phyloP scores from a whole-genome alignment of 2,329 filamentous ascomycete genomes.

The Fusarium buxicola region DNA sequence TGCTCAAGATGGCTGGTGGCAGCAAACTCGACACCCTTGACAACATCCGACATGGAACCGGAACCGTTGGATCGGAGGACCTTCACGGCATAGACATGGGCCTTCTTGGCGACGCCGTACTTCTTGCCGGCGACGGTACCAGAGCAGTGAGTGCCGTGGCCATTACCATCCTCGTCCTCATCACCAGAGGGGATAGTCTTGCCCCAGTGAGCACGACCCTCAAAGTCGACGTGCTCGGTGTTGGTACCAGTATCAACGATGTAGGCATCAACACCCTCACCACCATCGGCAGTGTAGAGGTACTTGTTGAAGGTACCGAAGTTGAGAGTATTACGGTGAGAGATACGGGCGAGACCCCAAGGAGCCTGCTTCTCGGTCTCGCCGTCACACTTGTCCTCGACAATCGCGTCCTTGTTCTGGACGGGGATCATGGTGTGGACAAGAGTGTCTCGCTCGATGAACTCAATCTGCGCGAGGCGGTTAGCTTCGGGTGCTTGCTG shows the following conservation, averaged over 20 bases:
- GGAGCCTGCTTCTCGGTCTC: constrained; percentile 90
- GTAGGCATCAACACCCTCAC: constrained; percentile 98
- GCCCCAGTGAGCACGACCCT: constrained; percentile 94
- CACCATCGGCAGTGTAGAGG: constrained; percentile 87
- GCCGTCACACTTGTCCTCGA: constrained; percentile 59
- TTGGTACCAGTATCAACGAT: constrained; percentile 99
- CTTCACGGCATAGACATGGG: constrained; percentile 96
- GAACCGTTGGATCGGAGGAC: constrained; percentile 97
- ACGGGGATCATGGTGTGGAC: constrained; percentile 80
- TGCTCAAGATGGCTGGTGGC: constrained; percentile 82
- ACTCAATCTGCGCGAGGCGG: constrained; percentile 77
- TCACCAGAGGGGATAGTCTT: constrained; percentile 92
- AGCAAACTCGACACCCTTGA: constrained; percentile 97
- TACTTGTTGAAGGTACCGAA: constrained; percentile 99
- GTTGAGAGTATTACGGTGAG: constrained; percentile 86
- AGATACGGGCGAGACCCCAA: constrained; percentile 99
- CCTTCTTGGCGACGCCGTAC: constrained; percentile 99
- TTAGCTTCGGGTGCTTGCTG: constrained; percentile 29
- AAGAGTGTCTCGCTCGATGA: constrained; percentile 93
- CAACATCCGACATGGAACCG: constrained; percentile 97
- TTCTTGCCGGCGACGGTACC: constrained; percentile 98
- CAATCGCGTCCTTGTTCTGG: constrained; percentile 52
- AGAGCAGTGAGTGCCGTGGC: constrained; percentile 99
- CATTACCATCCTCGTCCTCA: constrained; percentile 92
- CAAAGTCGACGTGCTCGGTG: constrained; percentile 93